Percentiles rank a stretch among this genome's conserved stretches.
phyloP scores from a whole-genome alignment of 1,139 yeast genomes.

The Saccharomyces uvarum region DNA sequence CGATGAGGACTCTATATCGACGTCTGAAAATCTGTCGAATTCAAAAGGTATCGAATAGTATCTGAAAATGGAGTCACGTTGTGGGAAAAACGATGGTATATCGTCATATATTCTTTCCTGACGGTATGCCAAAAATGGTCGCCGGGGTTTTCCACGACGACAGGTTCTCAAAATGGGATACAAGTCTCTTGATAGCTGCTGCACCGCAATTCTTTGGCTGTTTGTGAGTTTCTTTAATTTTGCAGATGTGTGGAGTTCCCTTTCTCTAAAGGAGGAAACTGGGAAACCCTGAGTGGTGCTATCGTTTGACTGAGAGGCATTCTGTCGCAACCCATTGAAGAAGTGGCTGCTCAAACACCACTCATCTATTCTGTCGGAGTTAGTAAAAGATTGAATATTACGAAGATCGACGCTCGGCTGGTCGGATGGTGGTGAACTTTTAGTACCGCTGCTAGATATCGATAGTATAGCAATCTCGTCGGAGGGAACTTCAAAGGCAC shows the following conservation, averaged over 20 bases:
- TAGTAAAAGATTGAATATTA: neutral
- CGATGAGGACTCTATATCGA: constrained; percentile 6
- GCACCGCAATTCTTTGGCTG: neutral
- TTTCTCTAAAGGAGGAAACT: neutral
- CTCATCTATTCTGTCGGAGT: constrained; percentile 5
- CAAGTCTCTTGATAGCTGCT: neutral
- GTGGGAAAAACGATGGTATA: constrained; percentile 18
- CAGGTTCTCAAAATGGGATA: constrained; percentile 3
- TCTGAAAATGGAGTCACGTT: constrained; percentile 10
- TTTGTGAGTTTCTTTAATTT: neutral
- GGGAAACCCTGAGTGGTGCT: neutral
- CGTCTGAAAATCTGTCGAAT: constrained; percentile 5
- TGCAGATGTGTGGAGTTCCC: neutral
- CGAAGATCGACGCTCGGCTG: neutral
- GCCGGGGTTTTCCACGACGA: constrained; percentile 9
- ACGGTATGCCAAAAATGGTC: constrained; percentile 2
- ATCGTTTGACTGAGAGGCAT: neutral
- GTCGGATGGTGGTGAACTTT: neutral
- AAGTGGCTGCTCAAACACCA: constrained; percentile 5
- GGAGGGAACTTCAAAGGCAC: neutral
- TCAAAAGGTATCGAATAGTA: constrained; percentile 9
- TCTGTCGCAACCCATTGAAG: neutral
- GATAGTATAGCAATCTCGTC: constrained; percentile 5
- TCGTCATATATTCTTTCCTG: constrained; percentile 10
- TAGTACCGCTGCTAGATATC: neutral